Evolutionary conservation across 306 rosid species (phyloP).

Genomic region (Gynostemma pentaphyllum): DNA sequence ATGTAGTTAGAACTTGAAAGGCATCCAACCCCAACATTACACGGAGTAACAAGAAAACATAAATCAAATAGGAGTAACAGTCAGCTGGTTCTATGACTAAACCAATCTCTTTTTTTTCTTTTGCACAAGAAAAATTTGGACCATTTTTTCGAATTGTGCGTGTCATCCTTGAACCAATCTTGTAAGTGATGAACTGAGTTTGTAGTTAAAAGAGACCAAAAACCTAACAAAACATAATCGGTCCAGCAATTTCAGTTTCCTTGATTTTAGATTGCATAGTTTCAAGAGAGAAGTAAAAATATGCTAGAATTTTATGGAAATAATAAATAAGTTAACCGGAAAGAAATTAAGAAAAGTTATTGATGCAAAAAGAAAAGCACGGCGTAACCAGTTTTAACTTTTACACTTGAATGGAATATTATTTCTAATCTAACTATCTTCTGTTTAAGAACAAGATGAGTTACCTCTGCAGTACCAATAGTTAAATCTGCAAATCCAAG

Average conservation of each 20-base stretch:
- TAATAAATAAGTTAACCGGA: neutral
- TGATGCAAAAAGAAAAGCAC: too few relatives aligned
- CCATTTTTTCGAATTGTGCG: too few relatives aligned
- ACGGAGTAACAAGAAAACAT: too few relatives aligned
- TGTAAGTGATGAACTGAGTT: neutral
- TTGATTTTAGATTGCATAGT: neutral
- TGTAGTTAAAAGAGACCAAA: neutral
- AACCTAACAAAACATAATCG: neutral
- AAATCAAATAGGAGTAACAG: neutral
- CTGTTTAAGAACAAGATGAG: neutral
- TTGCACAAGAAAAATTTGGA: too few relatives aligned
- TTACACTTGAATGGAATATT: neutral
- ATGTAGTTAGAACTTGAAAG: neutral
- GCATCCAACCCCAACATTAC: neutral
- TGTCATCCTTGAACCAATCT: too few relatives aligned
- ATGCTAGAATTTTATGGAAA: too few relatives aligned
- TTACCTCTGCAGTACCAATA: slow-evolving; percentile 85
- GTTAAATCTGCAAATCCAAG: slow-evolving; percentile 71
- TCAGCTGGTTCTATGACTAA: neutral
- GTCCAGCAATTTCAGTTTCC: neutral
- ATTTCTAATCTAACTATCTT: neutral
- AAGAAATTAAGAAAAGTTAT: neutral
- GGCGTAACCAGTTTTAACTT: neutral
- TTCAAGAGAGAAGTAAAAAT: neutral
- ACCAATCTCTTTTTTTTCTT: too few relatives aligned